A percentile compares a stretch with the other conserved stretches of the same genome.
Evolutionary conservation across 306 rosid species (phyloP).

Genomic region (Luffa acutangula): DNA sequence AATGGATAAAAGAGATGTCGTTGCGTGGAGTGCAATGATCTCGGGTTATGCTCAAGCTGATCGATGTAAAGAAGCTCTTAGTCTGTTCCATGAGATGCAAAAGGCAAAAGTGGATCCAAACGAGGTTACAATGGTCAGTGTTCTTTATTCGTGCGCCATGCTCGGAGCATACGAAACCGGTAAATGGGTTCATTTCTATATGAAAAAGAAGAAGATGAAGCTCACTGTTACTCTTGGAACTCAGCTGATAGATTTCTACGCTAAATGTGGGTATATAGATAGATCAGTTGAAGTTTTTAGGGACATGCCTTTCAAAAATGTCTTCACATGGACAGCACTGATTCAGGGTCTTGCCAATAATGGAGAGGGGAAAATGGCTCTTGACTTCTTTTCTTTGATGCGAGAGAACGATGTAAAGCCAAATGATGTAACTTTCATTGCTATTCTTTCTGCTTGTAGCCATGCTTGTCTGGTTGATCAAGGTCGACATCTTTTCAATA

Average conservation of each 20-base stretch:
- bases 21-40: conserved; percentile 65
- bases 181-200: conserved; percentile 52
- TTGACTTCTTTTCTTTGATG: conserved; percentile 37
- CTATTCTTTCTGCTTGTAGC: conserved; percentile 41
- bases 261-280: conserved; percentile 45
- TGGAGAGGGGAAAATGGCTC: conserved; percentile 43
- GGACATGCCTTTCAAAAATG: conserved; percentile 29
- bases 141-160: conserved; percentile 41
- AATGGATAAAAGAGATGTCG: conserved; percentile 42
- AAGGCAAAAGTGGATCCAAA: conserved; percentile 38
- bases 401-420: conserved; percentile 29
- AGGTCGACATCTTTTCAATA: conserved; percentile 34
- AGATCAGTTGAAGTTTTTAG: conserved; percentile 38
- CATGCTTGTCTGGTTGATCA: conserved; percentile 47
- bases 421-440: conserved; percentile 49
- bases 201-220: conserved; percentile 42
- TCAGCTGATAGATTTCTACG: conserved; percentile 47
- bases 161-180: conserved; percentile 57
- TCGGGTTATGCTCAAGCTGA: conserved; percentile 51
- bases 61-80: conserved; percentile 44
- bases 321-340: conserved; percentile 47
- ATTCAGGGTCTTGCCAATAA: conserved; percentile 58
- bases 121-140: conserved; percentile 64
- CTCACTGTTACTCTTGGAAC: conserved; percentile 56
- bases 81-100: conserved; percentile 47